Base-by-base conservation (phyloP, 108 stramenopile species). In the Fragilariopsis cylindrus region DNA sequence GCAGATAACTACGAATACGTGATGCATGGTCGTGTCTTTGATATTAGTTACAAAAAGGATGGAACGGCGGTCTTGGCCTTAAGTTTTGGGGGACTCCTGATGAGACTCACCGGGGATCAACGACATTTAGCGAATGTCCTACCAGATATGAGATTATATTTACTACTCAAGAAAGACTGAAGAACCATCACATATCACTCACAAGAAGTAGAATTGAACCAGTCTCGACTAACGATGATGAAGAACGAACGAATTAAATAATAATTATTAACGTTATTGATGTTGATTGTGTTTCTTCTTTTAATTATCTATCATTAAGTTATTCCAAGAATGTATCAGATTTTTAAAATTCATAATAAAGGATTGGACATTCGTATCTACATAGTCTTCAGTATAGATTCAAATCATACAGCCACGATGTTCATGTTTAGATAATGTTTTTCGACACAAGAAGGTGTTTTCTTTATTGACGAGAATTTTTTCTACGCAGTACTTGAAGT, bases 1-100 rank as follows among this genome's bases (percentile, higher is more conserved):
- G 96, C 96, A 41, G 96, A 97, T 79, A 93, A 93, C 75, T 99
- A 96, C 77, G 98, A 99, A 72, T 99, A 99, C 76, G 98, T 96
- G 30, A 99, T 98, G 96, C 96, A 97, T 79, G 98, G 98, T 15
- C 82, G 94, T 15, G 95, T 99, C 11, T 99, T 96, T 86, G 90
- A 94, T 66, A 91, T 95, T 63, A 80, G 87, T 49, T 93, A 97
- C 71, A 75, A 84, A 60, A 93, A 91, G 81, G 93, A 90, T 73
- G 87, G 83, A 12, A 85, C 87, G 48, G 89, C 95, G 48, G 90
- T 84, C 30, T 86, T 99, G 67, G 85, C 90, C 7, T 87, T 94
- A 46, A 92, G 91, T 40, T 99, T 93, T 82, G 98, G 98, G 43
- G 98, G 98, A 48, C 79, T 99, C 79, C 80, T 99, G 55, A 97